phyloP scores from a whole-genome alignment of 176 grass and related monocot species.

The Ampelocalamus luodianensis region DNA sequence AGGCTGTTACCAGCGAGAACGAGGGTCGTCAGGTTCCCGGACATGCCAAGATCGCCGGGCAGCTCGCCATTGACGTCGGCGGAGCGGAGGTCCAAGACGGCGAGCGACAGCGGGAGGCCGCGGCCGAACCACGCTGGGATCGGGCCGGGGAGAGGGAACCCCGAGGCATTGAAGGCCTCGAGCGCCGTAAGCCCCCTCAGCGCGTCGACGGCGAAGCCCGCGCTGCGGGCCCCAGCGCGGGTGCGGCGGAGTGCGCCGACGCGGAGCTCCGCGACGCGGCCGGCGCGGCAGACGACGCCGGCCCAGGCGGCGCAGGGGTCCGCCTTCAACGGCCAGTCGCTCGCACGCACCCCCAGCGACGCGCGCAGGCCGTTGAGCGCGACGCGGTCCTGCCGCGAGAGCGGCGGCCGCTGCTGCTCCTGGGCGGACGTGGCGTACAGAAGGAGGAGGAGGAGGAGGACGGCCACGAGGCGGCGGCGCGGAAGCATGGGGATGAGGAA shows the following conservation, averaged over 20 bases:
- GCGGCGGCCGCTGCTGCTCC: not conserved
- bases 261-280: constrained; percentile 58
- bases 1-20: constrained; percentile 63
- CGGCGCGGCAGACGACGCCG: constrained; percentile 67
- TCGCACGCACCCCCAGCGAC: constrained; percentile 65
- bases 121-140: constrained; percentile 79
- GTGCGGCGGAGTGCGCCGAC: constrained; percentile 74
- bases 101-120: constrained; percentile 53
- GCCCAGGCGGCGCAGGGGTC: constrained; percentile 70
- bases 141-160: constrained; percentile 72
- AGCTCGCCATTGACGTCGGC: constrained; percentile 53
- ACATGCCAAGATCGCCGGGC: constrained; percentile 58
- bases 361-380: constrained; percentile 67
- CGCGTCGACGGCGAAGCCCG: constrained; percentile 62
- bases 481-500: constrained; percentile 51
- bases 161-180: constrained; percentile 67
- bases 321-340: constrained; percentile 61
- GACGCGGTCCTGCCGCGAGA: constrained; percentile 42
- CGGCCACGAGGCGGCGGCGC: constrained; percentile 24
- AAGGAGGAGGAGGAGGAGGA: constrained; percentile 5
- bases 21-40: constrained; percentile 60
- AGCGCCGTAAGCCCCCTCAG: constrained; percentile 60
- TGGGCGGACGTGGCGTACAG: constrained; percentile 1
- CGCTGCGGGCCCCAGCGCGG: constrained; percentile 32
- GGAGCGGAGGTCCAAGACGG: constrained; percentile 61